Conservation (phyloP, 495 filamentous ascomycete species). For the Apiosordaria backusii region DNA sequence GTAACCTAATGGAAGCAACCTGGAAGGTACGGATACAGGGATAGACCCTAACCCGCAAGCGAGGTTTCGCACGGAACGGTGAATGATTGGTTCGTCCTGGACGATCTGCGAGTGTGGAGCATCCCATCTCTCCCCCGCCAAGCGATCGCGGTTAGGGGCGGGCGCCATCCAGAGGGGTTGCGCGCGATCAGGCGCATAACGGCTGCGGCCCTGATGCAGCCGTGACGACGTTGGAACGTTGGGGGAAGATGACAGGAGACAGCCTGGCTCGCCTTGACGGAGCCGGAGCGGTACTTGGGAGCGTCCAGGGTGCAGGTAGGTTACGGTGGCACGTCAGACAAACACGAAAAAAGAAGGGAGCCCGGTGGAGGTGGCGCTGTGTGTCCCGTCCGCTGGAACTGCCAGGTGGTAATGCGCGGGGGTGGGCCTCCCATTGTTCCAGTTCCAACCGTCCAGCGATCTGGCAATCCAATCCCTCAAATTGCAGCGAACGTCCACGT, state of each 20-base stretch:
- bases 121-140: not conserved
- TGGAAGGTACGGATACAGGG: not conserved
- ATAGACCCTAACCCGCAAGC: not conserved
- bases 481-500: slow-evolving; percentile 7
- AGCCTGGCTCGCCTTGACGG: not conserved
- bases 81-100: not conserved
- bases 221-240: not conserved
- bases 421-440: not conserved
- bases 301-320: too few relatives aligned
- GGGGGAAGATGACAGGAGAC: not conserved
- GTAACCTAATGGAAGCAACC: too few relatives aligned
- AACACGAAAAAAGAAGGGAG: not conserved
- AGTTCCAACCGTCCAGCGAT: not conserved
- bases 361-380: slow-evolving; percentile 1
- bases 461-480: slow-evolving; percentile 9
- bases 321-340: not conserved
- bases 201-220: not conserved
- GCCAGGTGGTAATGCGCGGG: not conserved
- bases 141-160: not conserved
- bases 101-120: not conserved
- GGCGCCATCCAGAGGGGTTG: not conserved
- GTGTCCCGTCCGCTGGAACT: slow-evolving; percentile 1
- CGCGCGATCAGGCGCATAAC: not conserved
- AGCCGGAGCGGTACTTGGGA: not conserved
- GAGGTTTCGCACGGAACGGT: not conserved